Evolutionary conservation across 2,329 filamentous ascomycete species (phyloP).

Genomic region (Aspergillus chevalieri): DNA sequence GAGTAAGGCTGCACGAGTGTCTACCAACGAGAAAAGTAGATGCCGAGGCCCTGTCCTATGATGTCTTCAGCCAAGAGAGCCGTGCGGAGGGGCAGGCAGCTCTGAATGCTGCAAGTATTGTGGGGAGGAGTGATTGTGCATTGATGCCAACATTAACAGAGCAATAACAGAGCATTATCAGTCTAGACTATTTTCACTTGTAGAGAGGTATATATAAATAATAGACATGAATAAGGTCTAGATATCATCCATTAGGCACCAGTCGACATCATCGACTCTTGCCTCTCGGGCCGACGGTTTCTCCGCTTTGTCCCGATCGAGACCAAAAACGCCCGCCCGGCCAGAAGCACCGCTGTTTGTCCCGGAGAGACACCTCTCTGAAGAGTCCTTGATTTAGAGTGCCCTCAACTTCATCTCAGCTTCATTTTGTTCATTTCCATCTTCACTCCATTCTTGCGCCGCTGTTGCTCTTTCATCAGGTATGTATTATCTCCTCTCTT

Average conservation of each 20-base stretch:
- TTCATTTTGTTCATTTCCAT: slow-evolving; percentile 7
- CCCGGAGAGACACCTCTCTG: no score
- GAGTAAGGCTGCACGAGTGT: no score
- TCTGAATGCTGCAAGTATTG: not conserved
- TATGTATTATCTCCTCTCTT: not conserved
- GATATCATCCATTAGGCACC: not conserved
- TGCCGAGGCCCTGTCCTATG: not conserved
- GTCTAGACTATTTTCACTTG: not conserved
- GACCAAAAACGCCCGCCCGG: not conserved
- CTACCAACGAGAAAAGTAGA: not conserved
- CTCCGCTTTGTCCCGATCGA: not conserved
- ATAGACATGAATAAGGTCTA: not conserved
- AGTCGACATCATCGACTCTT: not conserved
- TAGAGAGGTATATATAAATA: not conserved
- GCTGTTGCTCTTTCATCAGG: not conserved
- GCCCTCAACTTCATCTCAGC: slow-evolving; percentile 3
- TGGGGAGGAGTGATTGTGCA: not conserved
- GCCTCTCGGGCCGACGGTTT: not conserved
- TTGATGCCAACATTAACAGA: not conserved
- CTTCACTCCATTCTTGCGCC: slow-evolving; percentile 1
- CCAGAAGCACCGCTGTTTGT: no score
- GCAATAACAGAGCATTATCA: not conserved
- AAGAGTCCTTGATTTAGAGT: no score
- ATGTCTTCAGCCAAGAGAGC: not conserved
- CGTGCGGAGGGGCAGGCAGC: not conserved